Percentiles rank a stretch among this genome's conserved stretches.
Evolutionary conservation across 164 flowering plant genomes (phyloP).

Genomic region (Cinnamomum chago): DNA sequence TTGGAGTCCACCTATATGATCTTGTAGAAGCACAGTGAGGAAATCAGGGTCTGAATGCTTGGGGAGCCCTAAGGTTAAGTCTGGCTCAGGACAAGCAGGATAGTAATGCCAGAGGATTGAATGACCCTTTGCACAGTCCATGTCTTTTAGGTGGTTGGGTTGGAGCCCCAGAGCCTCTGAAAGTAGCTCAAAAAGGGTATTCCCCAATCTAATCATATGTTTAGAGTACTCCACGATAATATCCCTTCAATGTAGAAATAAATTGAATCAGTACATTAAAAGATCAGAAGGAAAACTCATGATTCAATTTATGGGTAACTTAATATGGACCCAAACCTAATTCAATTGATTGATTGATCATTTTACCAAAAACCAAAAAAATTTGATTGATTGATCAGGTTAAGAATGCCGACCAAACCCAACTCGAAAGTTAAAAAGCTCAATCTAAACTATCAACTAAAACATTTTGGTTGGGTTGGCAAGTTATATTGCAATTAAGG

Average conservation of each 20-base stretch:
- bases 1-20: conserved; percentile 28
- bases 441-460: no score
- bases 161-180: conserved; percentile 34
- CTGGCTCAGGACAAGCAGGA: conserved; percentile 33
- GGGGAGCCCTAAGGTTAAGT: conserved; percentile 18
- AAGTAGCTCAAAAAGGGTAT: conserved; percentile 15
- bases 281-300: not conserved
- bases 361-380: no score
- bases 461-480: no score
- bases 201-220: conserved; percentile 15
- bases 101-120: conserved; percentile 19
- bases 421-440: not conserved
- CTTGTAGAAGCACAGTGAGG: conserved; percentile 28
- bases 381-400: no score
- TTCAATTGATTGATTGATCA: no score
- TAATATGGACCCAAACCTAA: not conserved
- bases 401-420: no score
- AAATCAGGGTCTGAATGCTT: conserved; percentile 30
- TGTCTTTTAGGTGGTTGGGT: conserved; percentile 18
- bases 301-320: not conserved
- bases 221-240: conserved; percentile 13
- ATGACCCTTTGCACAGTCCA: conserved; percentile 19
- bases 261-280: not conserved
- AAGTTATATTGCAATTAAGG: no score
- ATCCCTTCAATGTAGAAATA: conserved; percentile 12